Evolutionary conservation across 805 yeast genomes (phyloP).

Genomic region (Metschnikowia cubensis): DNA sequence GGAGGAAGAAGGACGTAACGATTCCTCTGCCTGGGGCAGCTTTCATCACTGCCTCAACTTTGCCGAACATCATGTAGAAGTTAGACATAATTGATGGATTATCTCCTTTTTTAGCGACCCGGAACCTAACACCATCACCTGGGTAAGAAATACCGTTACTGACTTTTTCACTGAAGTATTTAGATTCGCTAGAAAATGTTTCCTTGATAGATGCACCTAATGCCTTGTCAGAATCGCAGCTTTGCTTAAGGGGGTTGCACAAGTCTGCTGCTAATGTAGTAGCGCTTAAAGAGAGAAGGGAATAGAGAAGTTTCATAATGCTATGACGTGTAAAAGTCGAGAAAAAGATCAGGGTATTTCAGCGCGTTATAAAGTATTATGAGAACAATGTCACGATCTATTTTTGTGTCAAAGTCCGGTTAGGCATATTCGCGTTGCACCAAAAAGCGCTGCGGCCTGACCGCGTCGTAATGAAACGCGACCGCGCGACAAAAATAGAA

Average conservation of each 20-base stretch:
- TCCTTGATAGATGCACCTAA: slow-evolving; percentile 11
- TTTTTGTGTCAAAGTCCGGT: neutral
- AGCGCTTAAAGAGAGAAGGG: neutral
- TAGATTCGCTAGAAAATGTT: slow-evolving; percentile 4
- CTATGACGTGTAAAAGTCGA: neutral
- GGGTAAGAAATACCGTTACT: slow-evolving; percentile 37
- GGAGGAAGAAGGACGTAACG: slow-evolving; percentile 75
- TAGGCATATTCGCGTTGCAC: neutral
- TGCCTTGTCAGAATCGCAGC: slow-evolving; percentile 9
- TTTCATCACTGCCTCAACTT: slow-evolving; percentile 64
- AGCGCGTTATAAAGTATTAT: neutral
- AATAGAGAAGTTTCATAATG: neutral
- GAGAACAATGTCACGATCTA: neutral
- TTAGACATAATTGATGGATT: slow-evolving; percentile 76
- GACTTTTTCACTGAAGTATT: slow-evolving; percentile 28
- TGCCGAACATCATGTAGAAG: slow-evolving; percentile 87
- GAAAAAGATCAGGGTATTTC: neutral
- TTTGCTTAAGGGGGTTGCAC: slow-evolving; percentile 10
- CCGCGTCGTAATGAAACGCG: slow-evolving; percentile 1
- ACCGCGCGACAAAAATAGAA: neutral
- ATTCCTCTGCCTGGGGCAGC: slow-evolving; percentile 79
- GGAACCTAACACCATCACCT: slow-evolving; percentile 58
- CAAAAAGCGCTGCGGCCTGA: neutral
- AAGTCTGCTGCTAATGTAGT: neutral
- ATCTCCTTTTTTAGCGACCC: slow-evolving; percentile 60